Evolutionary conservation across 148 eudicot species (phyloP), one percentile per base, ranked within the genome.

Genomic region (Beta vulgaris): DNA sequence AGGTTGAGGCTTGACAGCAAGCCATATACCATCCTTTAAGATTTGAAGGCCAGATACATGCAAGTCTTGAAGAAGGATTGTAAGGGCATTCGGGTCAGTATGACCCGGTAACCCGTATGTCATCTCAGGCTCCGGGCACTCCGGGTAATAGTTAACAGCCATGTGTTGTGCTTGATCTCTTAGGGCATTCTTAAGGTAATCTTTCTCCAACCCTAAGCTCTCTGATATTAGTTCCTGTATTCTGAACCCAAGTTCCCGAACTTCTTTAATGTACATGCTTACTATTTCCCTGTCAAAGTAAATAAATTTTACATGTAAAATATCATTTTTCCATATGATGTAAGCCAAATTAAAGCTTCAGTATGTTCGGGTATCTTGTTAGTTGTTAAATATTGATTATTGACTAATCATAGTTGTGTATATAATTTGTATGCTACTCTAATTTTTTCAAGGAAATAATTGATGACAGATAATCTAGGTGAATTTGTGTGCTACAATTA

Each of bases 101-200:
- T 95, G 98, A 19, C 80, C 91, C 0, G 97, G 99, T 63, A 95
- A 80, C 43, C 99, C 99, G 21, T 83, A 95, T 0, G 99, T 95
- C 66, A 92, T 77, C 36, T 92, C 97, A 0, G 99, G 99, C 37
- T 90, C 82, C 0, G 99, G 99, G 67, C 99, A 95, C 0, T 89
- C 84, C 0, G 99, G 99, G 70, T 95, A 95, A 74, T 84, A 91
- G 73, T 95, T 95, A 37, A 95, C 71, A 0, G 99, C 97, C 99
- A 95, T 92, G 40, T 95, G 99, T 60, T 95, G 99, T 11, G 93
- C 97, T 84, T 88, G 97, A 73, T 89, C 92, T 0, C 93, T 96
- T 43, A 95, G 68, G n/a, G 69, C 84, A 18, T 82, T 76, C 51
- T 78, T 86, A 23, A 95, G 72, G 77, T 70, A 77, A 19, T 85